Base-by-base conservation (phyloP, 768 basidiomycete genomes). In the Mycena vitilis region DNA sequence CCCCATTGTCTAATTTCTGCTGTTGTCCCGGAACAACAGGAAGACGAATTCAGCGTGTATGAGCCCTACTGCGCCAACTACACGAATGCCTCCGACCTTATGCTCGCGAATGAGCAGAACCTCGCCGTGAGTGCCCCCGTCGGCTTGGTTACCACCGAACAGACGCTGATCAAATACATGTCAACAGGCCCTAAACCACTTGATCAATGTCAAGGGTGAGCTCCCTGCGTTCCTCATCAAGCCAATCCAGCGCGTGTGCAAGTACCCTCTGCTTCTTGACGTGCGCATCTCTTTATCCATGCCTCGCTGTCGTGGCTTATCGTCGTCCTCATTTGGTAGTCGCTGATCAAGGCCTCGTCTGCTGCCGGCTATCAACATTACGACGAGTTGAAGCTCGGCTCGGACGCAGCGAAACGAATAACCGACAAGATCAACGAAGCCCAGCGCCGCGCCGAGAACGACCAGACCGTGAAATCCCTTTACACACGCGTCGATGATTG, bases 31-130 rank as follows among this genome's bases (percentile, higher is more conserved):
- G 78, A 82, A 85, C 84, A 87, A 87, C 85, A 98, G 94, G 97
- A 99, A 86, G 89, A 95, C 64, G 95, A 96, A 74, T 99, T 99
- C 75, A 88, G 89, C 37, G 95, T 95, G 42, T 99, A 99, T 79
- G 96, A 98, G 76, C 95, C 97, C 11, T 99, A 98, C 79, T 99
- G 96, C 80, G 95, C 94, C 60, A 97, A 98, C 80, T 96, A 96
- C 81, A 92, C 91, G 36, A 91, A 89, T 70, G 96, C 96, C 12
- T 87, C 91, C 71, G 93, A 95, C 54, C 85, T 97, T 51, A 91
- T 95, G 86, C 85, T 94, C 40, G 87, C 89, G 66, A 93, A 96
- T 76, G 94, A 96, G 79, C 90, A 93, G 75, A 93, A 91, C 75
- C 86, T 98, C 45, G 82, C 88, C 79, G 95, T 98, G 76, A 83